phyloP scores from a whole-genome alignment of 2,329 filamentous ascomycete genomes.

The Epichloe festucae region DNA sequence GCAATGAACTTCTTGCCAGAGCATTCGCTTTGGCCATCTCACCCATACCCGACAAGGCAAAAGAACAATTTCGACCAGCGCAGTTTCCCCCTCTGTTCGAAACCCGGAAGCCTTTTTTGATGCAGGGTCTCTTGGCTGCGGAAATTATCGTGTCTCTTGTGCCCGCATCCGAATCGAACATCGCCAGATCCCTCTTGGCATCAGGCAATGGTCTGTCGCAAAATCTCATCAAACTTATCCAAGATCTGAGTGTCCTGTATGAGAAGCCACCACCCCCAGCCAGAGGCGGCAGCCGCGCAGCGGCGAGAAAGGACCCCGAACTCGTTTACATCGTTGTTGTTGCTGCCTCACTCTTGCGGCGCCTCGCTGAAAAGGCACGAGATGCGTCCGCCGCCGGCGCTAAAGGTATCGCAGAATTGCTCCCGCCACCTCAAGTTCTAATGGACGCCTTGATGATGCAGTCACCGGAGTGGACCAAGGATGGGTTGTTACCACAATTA shows the following conservation, averaged over 20 bases:
- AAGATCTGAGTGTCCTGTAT: conserved; percentile 54
- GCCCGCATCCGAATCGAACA: conserved; percentile 53
- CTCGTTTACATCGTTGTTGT: conserved; percentile 53
- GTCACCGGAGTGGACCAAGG: conserved; percentile 47
- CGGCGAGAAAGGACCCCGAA: conserved; percentile 32
- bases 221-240: conserved; percentile 63
- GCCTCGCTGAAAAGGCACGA: conserved; percentile 53
- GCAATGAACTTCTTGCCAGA: conserved; percentile 71
- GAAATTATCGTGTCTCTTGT: conserved; percentile 74
- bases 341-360: conserved; percentile 53
- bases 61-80: conserved; percentile 40
- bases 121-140: conserved; percentile 82
- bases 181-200: conserved; percentile 70
- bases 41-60: conserved; percentile 58
- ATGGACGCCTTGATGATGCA: conserved; percentile 55
- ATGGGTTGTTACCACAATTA: conserved; percentile 55
- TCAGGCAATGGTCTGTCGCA: conserved; percentile 75
- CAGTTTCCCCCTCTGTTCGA: conserved; percentile 58
- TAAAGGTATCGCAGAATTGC: conserved; percentile 43
- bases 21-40: conserved; percentile 80
- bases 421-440: conserved; percentile 55
- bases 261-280: conserved; percentile 20
- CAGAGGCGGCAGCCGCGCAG: conserved; percentile 20
- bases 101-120: conserved; percentile 68
- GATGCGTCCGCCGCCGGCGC: conserved; percentile 38